These are phyloP conservation scores for Vigna reflexopilosa DNA, from an alignment of 306 rosid genomes.

Conservation along the genomic window DNA sequence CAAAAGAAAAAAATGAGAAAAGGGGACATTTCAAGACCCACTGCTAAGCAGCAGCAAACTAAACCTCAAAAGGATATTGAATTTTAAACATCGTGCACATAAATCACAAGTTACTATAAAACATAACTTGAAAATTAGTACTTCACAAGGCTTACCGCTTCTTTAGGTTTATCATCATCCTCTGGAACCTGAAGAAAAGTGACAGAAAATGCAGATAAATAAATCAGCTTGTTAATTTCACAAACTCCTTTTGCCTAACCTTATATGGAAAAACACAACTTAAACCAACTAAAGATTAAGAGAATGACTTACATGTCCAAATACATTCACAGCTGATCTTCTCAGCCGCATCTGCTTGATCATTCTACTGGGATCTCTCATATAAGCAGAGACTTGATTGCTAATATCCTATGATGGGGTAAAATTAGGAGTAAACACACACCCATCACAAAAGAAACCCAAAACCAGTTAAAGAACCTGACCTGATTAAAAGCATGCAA, in stretches of 20 bases:
- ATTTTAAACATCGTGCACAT: conserved; percentile 13
- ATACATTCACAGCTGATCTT: conserved; percentile 61
- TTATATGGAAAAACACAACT: conserved; percentile 13
- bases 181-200: conserved; percentile 57
- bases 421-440: conserved; percentile 6
- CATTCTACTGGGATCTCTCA: conserved; percentile 97
- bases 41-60: background rate
- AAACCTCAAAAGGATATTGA: conserved; percentile 18
- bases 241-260: conserved; percentile 12
- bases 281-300: conserved; percentile 19
- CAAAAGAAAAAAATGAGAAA: background rate
- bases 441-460: background rate
- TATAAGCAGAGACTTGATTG: conserved; percentile 79
- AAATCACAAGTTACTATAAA: background rate
- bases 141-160: conserved; percentile 50
- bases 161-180: conserved; percentile 40
- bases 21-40: conserved; percentile 1
- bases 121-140: conserved; percentile 21
- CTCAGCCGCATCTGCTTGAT: conserved; percentile 81
- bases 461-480: conserved; percentile 41
- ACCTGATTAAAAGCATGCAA: conserved; percentile 95
- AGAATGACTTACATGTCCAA: conserved; percentile 73
- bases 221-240: conserved; percentile 8
- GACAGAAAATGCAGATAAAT: conserved; percentile 26
- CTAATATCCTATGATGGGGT: conserved; percentile 69